Evolutionary conservation across 768 basidiomycete genomes (phyloP), one percentile per base, ranked within the genome.

Genomic region (Auricularia sp.): DNA sequence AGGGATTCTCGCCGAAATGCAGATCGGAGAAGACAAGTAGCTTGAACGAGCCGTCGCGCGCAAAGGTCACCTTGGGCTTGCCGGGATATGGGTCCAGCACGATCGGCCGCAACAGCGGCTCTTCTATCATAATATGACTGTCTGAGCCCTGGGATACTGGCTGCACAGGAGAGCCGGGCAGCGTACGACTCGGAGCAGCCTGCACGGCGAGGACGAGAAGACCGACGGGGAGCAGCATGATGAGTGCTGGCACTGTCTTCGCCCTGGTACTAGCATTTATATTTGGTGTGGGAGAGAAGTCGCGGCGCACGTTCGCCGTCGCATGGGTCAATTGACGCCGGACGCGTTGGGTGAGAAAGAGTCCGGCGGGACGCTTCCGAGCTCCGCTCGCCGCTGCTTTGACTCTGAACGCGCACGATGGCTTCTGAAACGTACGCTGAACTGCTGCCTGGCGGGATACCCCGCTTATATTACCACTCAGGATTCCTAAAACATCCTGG

Each of bases 1-100:
- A 51, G 8, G 87, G 86, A 68, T 88, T 86, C 73, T 90, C 88
- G 34, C 89, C 88, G 66, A 80, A 89, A 70, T 90, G 88, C 36
- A 90, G 72, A 68, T 91, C 89, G 6, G 87, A 87, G 71, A 90
- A 88, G 5, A 89, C 78, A 14, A 84, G 86, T 58, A 91, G 68
- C 73, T 87, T 89, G 79, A 91, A 87, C 1, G 82, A 82, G 2
- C 84, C 85, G 70, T 87, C 81, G 7, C 77, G 76, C 36, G 60
- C 62, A 72, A 90, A 90, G 1, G 77, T 79, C 16, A 90, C 66
- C 12, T 81, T 81, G 14, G 80, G 80, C 65, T 82, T 80, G 62
- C 71, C 64, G 0, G 80, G 74, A 68, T 82, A 82, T 0, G 80
- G 81, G 54, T 82, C 67, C 11, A 78, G 71, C 14, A 54, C 33